Evolutionary conservation across 257 asterid species (phyloP).

Genomic region (Solanum corneliomulleri): DNA sequence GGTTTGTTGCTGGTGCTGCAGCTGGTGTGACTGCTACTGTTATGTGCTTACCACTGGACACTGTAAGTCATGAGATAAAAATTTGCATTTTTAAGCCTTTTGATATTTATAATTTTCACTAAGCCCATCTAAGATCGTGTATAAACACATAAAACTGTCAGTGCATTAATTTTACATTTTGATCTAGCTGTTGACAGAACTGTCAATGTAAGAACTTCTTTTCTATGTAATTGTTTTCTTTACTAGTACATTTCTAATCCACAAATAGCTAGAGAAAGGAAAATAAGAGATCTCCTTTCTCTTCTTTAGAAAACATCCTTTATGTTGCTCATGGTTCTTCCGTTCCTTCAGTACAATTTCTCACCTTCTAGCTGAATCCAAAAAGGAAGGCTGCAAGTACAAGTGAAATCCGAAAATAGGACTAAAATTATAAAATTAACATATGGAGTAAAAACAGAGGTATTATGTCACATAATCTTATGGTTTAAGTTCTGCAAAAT

Average conservation of each 20-base stretch:
- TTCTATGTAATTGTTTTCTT: not conserved
- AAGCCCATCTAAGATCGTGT: not conserved
- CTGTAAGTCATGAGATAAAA: slow-evolving; percentile 40
- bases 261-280: not conserved
- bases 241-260: not conserved
- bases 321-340: not conserved
- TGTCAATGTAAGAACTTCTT: not conserved
- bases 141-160: not conserved
- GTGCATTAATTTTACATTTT: not conserved
- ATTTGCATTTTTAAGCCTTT: not conserved
- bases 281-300: not conserved
- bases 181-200: not conserved
- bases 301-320: not conserved
- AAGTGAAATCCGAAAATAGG: not conserved
- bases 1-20: slow-evolving; percentile 94
- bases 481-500: not conserved
- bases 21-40: slow-evolving; percentile 99
- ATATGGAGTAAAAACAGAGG: not conserved
- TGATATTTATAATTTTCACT: not conserved
- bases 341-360: not conserved
- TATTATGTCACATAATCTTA: not conserved
- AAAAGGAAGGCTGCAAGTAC: not conserved
- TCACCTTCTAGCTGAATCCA: not conserved
- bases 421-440: not conserved
- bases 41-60: slow-evolving; percentile 92